Conservation (phyloP, 768 basidiomycete genomes). For the Amanita pseudoporphyria region DNA sequence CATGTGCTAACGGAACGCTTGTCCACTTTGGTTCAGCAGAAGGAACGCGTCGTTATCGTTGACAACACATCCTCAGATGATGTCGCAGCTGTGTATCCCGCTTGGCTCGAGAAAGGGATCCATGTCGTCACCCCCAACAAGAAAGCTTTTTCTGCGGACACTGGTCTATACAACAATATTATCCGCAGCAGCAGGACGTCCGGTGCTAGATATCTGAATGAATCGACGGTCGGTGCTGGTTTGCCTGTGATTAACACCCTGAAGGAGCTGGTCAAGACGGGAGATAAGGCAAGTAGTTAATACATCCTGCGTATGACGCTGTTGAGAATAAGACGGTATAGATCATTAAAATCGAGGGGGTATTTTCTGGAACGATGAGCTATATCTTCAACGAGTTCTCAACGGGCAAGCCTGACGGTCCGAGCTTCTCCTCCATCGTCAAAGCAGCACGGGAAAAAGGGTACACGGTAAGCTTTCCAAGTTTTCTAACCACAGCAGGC, state of each 20-base stretch:
- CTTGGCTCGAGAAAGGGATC: conserved; percentile 68
- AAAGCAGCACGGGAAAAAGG: conserved; percentile 83
- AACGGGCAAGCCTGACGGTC: conserved; percentile 55
- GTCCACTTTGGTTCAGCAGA: conserved; percentile 33
- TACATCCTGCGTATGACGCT: neutral
- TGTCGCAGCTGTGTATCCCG: conserved; percentile 76
- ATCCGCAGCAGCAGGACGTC: conserved; percentile 44
- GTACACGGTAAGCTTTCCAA: conserved; percentile 60
- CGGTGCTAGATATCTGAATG: conserved; percentile 68
- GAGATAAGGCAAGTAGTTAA: conserved; percentile 61
- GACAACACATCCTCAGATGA: conserved; percentile 88
- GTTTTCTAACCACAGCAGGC: neutral
- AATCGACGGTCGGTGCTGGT: conserved; percentile 94
- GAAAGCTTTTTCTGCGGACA: conserved; percentile 80
- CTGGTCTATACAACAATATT: conserved; percentile 62
- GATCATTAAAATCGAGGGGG: conserved; percentile 91
- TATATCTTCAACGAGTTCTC: conserved; percentile 99
- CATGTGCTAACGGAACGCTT: conserved; percentile 36
- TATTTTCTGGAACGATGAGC: conserved; percentile 94
- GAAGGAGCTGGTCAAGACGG: conserved; percentile 86
- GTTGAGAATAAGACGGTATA: conserved; percentile 16
- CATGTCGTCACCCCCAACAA: conserved; percentile 96
- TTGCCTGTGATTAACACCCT: conserved; percentile 87
- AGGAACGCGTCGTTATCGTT: conserved; percentile 58
- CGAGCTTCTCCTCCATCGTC: conserved; percentile 84